These are phyloP conservation scores for Hibiscus trionum DNA, from an alignment of 345 rosid genomes.

Conservation along the genomic window DNA sequence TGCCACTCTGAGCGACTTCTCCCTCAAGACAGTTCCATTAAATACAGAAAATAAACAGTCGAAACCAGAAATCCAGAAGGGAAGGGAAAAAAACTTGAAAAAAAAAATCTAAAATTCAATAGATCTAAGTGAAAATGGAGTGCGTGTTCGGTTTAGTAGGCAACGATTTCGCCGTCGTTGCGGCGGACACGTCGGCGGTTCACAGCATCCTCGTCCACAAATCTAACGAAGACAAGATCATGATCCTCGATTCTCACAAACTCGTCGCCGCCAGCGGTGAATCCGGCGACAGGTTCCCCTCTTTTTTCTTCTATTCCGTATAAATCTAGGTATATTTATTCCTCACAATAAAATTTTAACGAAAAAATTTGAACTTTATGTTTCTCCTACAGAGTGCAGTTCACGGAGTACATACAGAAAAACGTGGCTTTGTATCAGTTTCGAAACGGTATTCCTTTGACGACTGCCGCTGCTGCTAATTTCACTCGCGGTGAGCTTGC, in stretches of 20 bases:
- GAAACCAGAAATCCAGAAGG: too few relatives aligned
- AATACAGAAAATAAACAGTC: neutral
- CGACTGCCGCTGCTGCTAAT: constrained; percentile 75
- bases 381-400: constrained; percentile 57
- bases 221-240: constrained; percentile 48
- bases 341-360: neutral
- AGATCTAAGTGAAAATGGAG: neutral
- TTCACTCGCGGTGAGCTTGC: constrained; percentile 44
- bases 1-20: neutral
- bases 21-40: neutral
- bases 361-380: neutral
- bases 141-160: constrained; percentile 89
- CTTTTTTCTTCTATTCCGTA: neutral
- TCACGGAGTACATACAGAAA: constrained; percentile 95
- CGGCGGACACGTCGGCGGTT: constrained; percentile 85
- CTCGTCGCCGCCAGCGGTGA: constrained; percentile 97
- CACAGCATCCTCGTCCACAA: constrained; percentile 71
- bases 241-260: constrained; percentile 90
- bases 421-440: constrained; percentile 91
- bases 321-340: neutral
- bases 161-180: constrained; percentile 71
- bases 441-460: constrained; percentile 85
- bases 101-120: neutral
- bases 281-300: constrained; percentile 74
- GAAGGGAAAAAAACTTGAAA: neutral